Percentiles rank a stretch among this genome's conserved stretches.
phyloP scores from a whole-genome alignment of 2,329 filamentous ascomycete species.

The Cladosporium sp. region DNA sequence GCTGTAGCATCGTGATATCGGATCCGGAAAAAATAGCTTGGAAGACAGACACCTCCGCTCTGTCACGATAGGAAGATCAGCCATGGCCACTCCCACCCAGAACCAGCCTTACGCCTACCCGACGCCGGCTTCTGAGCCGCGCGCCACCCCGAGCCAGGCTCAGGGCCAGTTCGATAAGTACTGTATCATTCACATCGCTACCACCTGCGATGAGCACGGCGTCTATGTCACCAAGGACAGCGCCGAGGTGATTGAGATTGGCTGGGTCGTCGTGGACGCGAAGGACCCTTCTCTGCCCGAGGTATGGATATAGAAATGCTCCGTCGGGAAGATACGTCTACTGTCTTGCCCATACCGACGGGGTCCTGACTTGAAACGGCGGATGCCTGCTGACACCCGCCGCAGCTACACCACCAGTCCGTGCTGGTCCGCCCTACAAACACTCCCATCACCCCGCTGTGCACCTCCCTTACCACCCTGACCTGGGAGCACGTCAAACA shows the following conservation, averaged over 20 bases:
- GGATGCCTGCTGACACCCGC: conserved; percentile 10
- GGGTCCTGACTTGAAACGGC: background rate
- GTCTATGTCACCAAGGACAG: conserved; percentile 99
- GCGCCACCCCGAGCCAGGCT: conserved; percentile 28
- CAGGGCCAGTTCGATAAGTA: conserved; percentile 68
- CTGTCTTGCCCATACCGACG: background rate
- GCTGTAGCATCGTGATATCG: background rate
- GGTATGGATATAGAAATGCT: conserved; percentile 19
- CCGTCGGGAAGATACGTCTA: background rate
- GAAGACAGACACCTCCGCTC: background rate
- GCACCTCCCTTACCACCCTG: conserved; percentile 94
- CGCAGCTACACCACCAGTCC: conserved; percentile 85
- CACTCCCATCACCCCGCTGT: conserved; percentile 95
- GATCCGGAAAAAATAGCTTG: conserved; percentile 1
- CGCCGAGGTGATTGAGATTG: conserved; percentile 97
- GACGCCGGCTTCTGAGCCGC: conserved; percentile 15
- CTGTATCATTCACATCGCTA: conserved; percentile 96
- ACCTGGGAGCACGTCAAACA: conserved; percentile 99
- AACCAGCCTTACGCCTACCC: conserved; percentile 23
- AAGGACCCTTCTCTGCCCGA: conserved; percentile 28
- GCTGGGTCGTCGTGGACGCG: conserved; percentile 69
- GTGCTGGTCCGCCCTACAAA: conserved; percentile 98
- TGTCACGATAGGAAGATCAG: conserved; percentile 1
- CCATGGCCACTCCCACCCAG: conserved; percentile 27
- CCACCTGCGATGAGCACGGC: conserved; percentile 97